Evolutionary conservation across 495 filamentous ascomycete species (phyloP), one percentile per base, ranked within the genome.

Genomic region (Viridothelium virens): DNA sequence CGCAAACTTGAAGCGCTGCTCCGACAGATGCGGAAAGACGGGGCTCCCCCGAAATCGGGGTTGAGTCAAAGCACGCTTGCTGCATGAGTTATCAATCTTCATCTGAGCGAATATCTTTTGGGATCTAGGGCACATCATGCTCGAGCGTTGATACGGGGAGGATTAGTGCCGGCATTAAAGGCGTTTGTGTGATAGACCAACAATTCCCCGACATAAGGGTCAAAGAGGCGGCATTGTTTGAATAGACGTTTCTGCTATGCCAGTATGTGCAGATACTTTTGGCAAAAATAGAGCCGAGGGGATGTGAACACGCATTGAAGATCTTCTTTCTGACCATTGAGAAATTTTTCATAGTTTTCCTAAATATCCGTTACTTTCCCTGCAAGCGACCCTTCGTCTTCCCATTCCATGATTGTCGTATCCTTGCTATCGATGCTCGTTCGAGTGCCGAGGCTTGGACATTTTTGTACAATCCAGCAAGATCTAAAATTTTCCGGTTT

Each of bases 1-100:
- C 82, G 86, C 14, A 80, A 81, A 72, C 75, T 91, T 31, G 88
- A 91, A 75, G 80, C 78, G 18, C 72, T 86, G 62, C 72, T 89
- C 41, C 78, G 86, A 47, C 73, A 71, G 67, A 69, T 89, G 62
- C 80, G 81, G 71, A 83, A 81, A 67, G 84, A 86, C 62, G 79
- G 84, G 46, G 72, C 77, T 38, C 82, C 79, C 25, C 80, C 77
- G 67, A 85, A 83, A 67, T 81, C 83, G 11, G 74, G 75, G 31
- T 70, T 82, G 63, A 84, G 78, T 63, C 82, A 82, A 61, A 81
- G 74, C 63, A 78, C 80, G 75, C 69, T 65, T 2, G 67, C 67
- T 39, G 65, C 11, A 64, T 70, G 46, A 66, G 7, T 14, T 59
- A 7, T 36, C 6, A 0, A 2, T 9, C 31, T 7, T 6, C 25